Evolutionary conservation across 352 stramenopile genomes (phyloP).

Genomic region (Phytophthora niederhauseri): DNA sequence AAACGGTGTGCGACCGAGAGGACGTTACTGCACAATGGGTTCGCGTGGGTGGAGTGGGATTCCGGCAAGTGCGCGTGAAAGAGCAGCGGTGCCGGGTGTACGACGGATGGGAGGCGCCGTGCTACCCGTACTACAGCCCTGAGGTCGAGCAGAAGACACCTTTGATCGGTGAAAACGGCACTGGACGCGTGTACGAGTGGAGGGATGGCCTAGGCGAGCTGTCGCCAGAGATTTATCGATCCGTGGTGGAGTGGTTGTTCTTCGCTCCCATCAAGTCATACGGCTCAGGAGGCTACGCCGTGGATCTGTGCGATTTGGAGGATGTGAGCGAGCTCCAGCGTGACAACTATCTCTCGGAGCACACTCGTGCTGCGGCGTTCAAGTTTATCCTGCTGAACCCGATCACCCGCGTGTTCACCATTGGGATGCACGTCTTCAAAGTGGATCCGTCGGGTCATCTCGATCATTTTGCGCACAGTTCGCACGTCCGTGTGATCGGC

Average conservation of each 20-base stretch:
- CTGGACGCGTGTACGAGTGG: conserved; percentile 63
- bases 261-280: conserved; percentile 54
- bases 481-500: conserved; percentile 79
- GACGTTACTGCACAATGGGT: conserved; percentile 71
- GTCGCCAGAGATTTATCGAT: conserved; percentile 62
- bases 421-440: conserved; percentile 85
- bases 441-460: conserved; percentile 83
- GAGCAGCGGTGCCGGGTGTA: conserved; percentile 75
- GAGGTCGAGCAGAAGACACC: conserved; percentile 55
- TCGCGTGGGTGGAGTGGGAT: conserved; percentile 76
- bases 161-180: conserved; percentile 48
- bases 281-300: conserved; percentile 70
- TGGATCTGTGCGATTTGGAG: conserved; percentile 70
- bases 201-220: conserved; percentile 64
- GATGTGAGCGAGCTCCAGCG: conserved; percentile 64
- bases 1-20: conserved; percentile 63
- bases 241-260: conserved; percentile 53
- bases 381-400: conserved; percentile 91
- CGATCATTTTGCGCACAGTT: conserved; percentile 82
- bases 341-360: conserved; percentile 77
- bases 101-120: conserved; percentile 61
- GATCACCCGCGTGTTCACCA: conserved; percentile 89
- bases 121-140: conserved; percentile 75
- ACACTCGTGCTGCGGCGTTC: conserved; percentile 83
- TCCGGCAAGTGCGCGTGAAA: conserved; percentile 84